Conservation (phyloP, 163 green algal species). For the Prototheca wickerhamii region DNA sequence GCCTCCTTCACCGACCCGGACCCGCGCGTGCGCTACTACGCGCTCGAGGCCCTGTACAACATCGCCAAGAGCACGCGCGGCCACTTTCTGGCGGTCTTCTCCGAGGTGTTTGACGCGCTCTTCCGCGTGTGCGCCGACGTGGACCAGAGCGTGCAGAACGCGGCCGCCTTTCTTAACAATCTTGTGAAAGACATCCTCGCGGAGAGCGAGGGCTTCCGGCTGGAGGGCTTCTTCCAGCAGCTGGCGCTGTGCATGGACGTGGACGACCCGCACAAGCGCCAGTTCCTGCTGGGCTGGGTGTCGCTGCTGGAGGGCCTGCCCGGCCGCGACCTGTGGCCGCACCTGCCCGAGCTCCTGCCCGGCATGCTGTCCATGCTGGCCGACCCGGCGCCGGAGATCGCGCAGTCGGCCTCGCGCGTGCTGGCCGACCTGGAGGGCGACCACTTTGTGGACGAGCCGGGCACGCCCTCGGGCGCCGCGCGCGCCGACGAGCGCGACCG, state of each 20-base stretch:
- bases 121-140: constrained; percentile 80
- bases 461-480: too few species aligned
- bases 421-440: constrained; percentile 3
- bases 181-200: constrained; percentile 81
- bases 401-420: constrained; percentile 26
- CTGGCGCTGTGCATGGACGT: constrained; percentile 74
- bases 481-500: neutral
- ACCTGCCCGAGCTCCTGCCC: constrained; percentile 84
- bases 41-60: constrained; percentile 95
- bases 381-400: constrained; percentile 65
- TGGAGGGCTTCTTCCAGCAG: constrained; percentile 78
- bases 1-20: constrained; percentile 75
- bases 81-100: constrained; percentile 79
- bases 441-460: neutral
- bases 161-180: constrained; percentile 84
- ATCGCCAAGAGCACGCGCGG: constrained; percentile 84
- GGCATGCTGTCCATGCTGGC: constrained; percentile 71
- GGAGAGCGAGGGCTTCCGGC: constrained; percentile 52
- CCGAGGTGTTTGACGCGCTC: constrained; percentile 81
- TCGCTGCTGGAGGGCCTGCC: constrained; percentile 59
- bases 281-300: constrained; percentile 75
- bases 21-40: constrained; percentile 85
- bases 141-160: constrained; percentile 86
- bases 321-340: constrained; percentile 78
- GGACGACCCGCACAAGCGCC: constrained; percentile 74